Evolutionary conservation across 306 rosid species (phyloP).

Genomic region (Ammopiptanthus mongolicus): DNA sequence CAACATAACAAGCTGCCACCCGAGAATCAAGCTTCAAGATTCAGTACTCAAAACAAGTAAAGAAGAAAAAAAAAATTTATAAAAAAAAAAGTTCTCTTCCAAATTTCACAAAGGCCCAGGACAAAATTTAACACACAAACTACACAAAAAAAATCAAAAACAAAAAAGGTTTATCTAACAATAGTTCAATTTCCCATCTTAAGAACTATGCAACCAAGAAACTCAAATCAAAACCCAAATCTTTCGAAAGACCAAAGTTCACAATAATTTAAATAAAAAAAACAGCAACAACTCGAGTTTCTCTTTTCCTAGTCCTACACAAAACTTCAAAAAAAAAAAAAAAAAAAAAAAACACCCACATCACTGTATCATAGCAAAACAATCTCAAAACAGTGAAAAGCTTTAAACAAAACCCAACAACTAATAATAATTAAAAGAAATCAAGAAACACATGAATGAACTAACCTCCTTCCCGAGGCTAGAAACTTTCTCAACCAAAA

Average conservation of each 20-base stretch:
- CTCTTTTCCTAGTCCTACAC: not conserved
- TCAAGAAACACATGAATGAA: not conserved
- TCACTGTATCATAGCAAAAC: not conserved
- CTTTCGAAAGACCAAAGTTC: not conserved
- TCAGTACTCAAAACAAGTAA: not conserved
- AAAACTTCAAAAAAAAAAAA: not conserved
- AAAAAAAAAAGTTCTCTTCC: not conserved
- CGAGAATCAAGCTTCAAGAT: not conserved
- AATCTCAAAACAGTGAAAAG: not conserved
- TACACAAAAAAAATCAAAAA: not conserved
- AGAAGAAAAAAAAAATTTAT: not conserved
- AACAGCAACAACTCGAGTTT: not conserved
- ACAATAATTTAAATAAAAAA: not conserved
- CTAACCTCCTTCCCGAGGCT: constrained; percentile 80
- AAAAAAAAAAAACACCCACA: not conserved
- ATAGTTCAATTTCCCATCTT: not conserved
- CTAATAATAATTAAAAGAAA: not conserved
- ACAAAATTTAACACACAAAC: not conserved
- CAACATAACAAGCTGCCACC: constrained; percentile 13
- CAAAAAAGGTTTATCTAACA: not conserved
- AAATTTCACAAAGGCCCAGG: not conserved
- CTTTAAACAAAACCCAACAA: not conserved
- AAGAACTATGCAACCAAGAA: not conserved
- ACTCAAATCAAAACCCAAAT: constrained; percentile 1
- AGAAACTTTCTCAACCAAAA: constrained; percentile 48